Evolutionary conservation across 306 rosid species (phyloP).

Genomic region (Glycine soja): DNA sequence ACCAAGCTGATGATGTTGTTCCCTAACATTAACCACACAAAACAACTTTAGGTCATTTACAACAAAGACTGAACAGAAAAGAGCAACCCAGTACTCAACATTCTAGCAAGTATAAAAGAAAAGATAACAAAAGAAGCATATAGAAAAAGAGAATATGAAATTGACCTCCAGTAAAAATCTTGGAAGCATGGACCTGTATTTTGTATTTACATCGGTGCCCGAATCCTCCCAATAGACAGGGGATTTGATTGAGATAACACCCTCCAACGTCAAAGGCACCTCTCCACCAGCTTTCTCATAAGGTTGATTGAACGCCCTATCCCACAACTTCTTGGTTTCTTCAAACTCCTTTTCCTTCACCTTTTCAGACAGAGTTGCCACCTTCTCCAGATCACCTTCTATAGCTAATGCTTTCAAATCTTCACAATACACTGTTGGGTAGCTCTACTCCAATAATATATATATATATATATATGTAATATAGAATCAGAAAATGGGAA

Average conservation of each 20-base stretch:
- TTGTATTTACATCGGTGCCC: constrained; percentile 69
- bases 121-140: background rate
- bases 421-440: constrained; percentile 78
- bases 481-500: background rate
- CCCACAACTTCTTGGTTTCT: constrained; percentile 83
- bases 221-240: constrained; percentile 76
- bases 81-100: background rate
- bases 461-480: background rate
- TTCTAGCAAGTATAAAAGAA: constrained; percentile 5
- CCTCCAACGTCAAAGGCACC: constrained; percentile 47
- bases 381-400: constrained; percentile 65
- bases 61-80: background rate
- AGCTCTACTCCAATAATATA: constrained; percentile 57
- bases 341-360: constrained; percentile 63
- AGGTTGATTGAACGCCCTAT: constrained; percentile 75
- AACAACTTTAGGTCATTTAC: constrained; percentile 12
- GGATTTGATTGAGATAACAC: constrained; percentile 42
- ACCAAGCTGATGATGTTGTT: background rate
- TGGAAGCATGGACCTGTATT: constrained; percentile 79
- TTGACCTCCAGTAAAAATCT: constrained; percentile 86
- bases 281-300: constrained; percentile 95
- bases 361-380: constrained; percentile 60
- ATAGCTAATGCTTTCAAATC: constrained; percentile 74
- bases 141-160: constrained; percentile 17
- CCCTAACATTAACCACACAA: background rate